Evolutionary conservation across 331 rosid species (phyloP).

Genomic region (Dryas integrifolia): DNA sequence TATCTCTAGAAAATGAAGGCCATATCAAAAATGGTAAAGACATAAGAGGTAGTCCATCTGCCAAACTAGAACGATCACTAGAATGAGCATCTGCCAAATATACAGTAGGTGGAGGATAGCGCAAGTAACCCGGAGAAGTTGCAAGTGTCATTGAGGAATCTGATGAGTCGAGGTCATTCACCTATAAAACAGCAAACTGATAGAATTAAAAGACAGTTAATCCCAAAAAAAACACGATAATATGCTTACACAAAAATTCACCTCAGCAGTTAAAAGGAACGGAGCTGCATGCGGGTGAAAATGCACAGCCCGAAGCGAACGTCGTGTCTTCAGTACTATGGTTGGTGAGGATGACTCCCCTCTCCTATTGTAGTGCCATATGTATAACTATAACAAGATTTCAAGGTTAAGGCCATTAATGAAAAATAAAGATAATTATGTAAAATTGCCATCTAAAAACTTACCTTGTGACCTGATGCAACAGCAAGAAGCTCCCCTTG

Average conservation of each 20-base stretch:
- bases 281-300: slow-evolving; percentile 63
- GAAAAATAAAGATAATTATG: background rate
- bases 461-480: slow-evolving; percentile 97
- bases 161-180: slow-evolving; percentile 90
- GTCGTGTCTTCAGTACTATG: slow-evolving; percentile 50
- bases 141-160: slow-evolving; percentile 87
- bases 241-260: slow-evolving; percentile 4
- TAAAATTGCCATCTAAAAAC: slow-evolving; percentile 20
- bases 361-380: slow-evolving; percentile 55
- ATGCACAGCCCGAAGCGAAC: slow-evolving; percentile 64
- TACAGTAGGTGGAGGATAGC: slow-evolving; percentile 88
- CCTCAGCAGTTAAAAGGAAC: slow-evolving; percentile 62
- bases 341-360: slow-evolving; percentile 51
- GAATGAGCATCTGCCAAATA: slow-evolving; percentile 73
- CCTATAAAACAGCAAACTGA: slow-evolving; percentile 42
- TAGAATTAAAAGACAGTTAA: slow-evolving; percentile 2
- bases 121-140: slow-evolving; percentile 83
- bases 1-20: slow-evolving; percentile 67
- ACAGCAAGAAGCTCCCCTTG: slow-evolving; percentile 92
- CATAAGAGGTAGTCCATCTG: slow-evolving; percentile 61
- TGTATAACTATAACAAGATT: slow-evolving; percentile 42
- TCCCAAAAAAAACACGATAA: background rate
- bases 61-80: slow-evolving; percentile 51
- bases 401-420: slow-evolving; percentile 15
- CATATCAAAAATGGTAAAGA: slow-evolving; percentile 65